phyloP scores from a whole-genome alignment of 108 stramenopile species.

The Asterionellopsis glacialis region DNA sequence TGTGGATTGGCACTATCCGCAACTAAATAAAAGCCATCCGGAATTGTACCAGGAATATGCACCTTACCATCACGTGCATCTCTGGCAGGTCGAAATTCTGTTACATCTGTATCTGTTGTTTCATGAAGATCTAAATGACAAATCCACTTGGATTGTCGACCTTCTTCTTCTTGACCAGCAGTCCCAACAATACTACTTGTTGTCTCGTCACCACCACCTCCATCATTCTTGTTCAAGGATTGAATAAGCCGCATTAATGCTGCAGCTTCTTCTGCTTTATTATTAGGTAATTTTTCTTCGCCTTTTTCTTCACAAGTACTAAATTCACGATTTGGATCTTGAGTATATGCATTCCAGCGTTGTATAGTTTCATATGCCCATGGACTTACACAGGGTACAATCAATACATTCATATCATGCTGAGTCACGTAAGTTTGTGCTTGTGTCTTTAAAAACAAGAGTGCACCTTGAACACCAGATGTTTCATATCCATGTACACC shows the following conservation, averaged over 20 bases:
- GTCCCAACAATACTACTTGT: slow-evolving; percentile 24
- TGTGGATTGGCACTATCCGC: slow-evolving; percentile 23
- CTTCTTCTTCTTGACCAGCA: too few species aligned
- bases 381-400: slow-evolving; percentile 57
- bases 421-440: slow-evolving; percentile 22
- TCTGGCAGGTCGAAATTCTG: slow-evolving; percentile 66
- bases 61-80: slow-evolving; percentile 43
- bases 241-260: slow-evolving; percentile 32
- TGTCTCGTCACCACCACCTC: too few species aligned
- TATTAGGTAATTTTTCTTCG: slow-evolving; percentile 13
- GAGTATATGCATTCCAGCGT: slow-evolving; percentile 47
- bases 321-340: slow-evolving; percentile 66
- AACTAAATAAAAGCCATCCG: slow-evolving; percentile 73
- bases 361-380: slow-evolving; percentile 68
- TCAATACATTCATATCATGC: slow-evolving; percentile 46
- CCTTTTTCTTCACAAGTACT: slow-evolving; percentile 17
- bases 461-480: slow-evolving; percentile 60
- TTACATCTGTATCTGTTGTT: slow-evolving; percentile 73
- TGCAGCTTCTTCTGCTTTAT: slow-evolving; percentile 21
- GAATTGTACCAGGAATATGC: slow-evolving; percentile 34
- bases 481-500: slow-evolving; percentile 85
- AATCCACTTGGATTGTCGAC: slow-evolving; percentile 19
- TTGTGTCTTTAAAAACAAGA: slow-evolving; percentile 38
- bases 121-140: slow-evolving; percentile 76
- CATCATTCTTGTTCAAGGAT: slow-evolving; percentile 10